Percentiles rank a stretch among this genome's conserved stretches.
Conservation (phyloP, 306 rosid genomes). For the Phaseolus lunatus region DNA sequence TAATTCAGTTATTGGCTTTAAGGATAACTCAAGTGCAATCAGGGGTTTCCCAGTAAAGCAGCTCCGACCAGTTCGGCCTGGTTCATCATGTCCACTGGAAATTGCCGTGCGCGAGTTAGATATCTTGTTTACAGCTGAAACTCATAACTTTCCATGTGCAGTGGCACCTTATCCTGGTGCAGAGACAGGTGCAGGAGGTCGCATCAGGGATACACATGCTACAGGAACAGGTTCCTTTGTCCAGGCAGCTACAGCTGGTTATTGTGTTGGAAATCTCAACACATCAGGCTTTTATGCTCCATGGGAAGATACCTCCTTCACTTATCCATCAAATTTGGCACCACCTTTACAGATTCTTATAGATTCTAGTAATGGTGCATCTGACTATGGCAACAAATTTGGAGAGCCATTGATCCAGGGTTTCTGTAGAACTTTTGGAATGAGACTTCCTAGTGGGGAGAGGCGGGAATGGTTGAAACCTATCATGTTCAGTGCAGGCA, state of each 20-base stretch:
- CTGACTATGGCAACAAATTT: constrained; percentile 95
- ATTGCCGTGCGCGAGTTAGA: constrained; percentile 57
- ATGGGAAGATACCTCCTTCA: constrained; percentile 89
- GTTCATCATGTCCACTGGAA: constrained; percentile 65
- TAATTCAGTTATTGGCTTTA: constrained; percentile 89
- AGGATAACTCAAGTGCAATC: constrained; percentile 97
- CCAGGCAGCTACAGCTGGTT: constrained; percentile 91
- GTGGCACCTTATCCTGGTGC: constrained; percentile 99
- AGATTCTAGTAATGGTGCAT: constrained; percentile 92
- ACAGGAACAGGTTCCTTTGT: constrained; percentile 93
- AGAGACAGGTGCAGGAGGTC: constrained; percentile 96
- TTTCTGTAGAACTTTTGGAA: constrained; percentile 90
- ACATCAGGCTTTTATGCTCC: constrained; percentile 77
- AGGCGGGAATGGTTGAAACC: constrained; percentile 98
- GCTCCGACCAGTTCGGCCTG: constrained; percentile 74
- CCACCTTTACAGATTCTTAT: constrained; percentile 83
- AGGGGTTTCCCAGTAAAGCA: constrained; percentile 76
- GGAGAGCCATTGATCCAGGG: constrained; percentile 98
- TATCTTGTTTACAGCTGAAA: constrained; percentile 90
- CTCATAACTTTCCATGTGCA: constrained; percentile 97
- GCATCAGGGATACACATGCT: constrained; percentile 95
- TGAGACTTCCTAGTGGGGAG: constrained; percentile 92
- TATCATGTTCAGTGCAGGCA: constrained; percentile 93
- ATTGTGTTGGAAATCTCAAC: constrained; percentile 94
- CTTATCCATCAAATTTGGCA: constrained; percentile 88